Percentiles rank a stretch among this genome's conserved stretches.
Conservation (phyloP, 257 asterid genomes). For the Solanum virginianum region DNA sequence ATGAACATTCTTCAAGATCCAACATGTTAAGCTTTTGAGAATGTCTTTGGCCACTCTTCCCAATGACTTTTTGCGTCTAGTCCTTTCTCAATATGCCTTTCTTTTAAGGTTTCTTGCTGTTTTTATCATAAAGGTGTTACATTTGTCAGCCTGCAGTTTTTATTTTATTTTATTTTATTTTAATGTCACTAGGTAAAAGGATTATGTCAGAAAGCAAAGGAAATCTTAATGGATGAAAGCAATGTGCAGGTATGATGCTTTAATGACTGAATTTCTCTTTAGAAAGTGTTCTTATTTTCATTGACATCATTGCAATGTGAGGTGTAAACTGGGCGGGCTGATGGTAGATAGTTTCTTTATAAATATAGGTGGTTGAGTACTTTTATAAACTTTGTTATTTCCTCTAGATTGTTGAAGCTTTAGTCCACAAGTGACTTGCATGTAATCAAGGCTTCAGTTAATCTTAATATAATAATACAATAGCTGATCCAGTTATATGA, state of each 20-base stretch:
- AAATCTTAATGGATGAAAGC: conserved; percentile 66
- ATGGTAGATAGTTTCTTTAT: background rate
- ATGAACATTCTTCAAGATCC: background rate
- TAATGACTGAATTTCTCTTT: background rate
- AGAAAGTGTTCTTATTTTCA: background rate
- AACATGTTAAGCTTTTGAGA: background rate
- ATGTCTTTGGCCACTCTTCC: background rate
- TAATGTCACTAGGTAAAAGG: conserved; percentile 36
- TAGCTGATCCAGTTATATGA: background rate
- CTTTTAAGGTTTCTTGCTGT: background rate
- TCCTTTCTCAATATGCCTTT: background rate
- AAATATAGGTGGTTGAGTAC: background rate
- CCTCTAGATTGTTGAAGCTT: background rate
- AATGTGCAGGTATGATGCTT: conserved; percentile 48
- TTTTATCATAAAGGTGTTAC: background rate
- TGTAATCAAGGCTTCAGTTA: background rate
- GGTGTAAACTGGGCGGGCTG: background rate
- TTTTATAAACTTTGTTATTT: background rate
- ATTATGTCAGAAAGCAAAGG: conserved; percentile 71
- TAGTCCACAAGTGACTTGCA: background rate
- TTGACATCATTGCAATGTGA: background rate
- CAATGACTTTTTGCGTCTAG: background rate
- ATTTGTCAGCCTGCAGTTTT: background rate
- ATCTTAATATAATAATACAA: background rate
- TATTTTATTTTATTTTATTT: background rate